These are phyloP conservation scores for Metarhizium humberi DNA, from an alignment of 2,329 filamentous ascomycete species.

Conservation along the genomic window DNA sequence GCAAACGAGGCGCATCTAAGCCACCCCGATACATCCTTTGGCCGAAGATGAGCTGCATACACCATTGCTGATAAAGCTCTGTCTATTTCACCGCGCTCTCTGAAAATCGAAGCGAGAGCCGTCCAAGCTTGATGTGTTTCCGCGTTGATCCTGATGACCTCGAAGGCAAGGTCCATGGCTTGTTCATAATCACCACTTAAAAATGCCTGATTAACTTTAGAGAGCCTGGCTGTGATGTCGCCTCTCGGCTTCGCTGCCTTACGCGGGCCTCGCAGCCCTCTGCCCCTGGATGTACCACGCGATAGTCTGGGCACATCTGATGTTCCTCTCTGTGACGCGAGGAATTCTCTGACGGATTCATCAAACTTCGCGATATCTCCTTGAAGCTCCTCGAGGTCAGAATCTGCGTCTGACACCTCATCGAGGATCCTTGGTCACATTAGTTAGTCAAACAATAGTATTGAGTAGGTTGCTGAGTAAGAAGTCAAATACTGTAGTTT, in stretches of 20 bases:
- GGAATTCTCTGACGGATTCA: constrained; percentile 30
- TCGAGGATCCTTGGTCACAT: constrained; percentile 10
- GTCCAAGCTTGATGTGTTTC: constrained; percentile 59
- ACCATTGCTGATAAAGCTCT: constrained; percentile 51
- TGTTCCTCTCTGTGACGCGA: constrained; percentile 26
- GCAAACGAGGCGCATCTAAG: constrained; percentile 49
- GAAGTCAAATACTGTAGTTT: background rate
- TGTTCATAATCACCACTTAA: constrained; percentile 50
- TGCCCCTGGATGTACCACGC: constrained; percentile 15
- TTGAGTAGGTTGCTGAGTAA: background rate
- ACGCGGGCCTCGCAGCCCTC: constrained; percentile 35
- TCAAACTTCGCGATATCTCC: constrained; percentile 34
- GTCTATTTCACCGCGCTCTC: constrained; percentile 47
- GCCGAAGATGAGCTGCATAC: constrained; percentile 52
- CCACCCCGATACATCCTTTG: constrained; percentile 52
- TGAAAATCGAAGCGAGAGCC: constrained; percentile 50
- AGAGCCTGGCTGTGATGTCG: constrained; percentile 61
- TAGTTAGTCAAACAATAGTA: background rate
- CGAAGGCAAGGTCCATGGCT: constrained; percentile 48
- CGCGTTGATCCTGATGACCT: constrained; percentile 59
- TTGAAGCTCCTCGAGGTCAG: constrained; percentile 33
- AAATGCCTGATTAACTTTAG: constrained; percentile 59
- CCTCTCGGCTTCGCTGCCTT: constrained; percentile 59
- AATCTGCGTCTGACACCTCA: constrained; percentile 31
- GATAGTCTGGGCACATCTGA: constrained; percentile 9